Evolutionary conservation across 2,329 filamentous ascomycete species (phyloP), one percentile per base, ranked within the genome.

Genomic region (Paracoccidioides brasiliensis): DNA sequence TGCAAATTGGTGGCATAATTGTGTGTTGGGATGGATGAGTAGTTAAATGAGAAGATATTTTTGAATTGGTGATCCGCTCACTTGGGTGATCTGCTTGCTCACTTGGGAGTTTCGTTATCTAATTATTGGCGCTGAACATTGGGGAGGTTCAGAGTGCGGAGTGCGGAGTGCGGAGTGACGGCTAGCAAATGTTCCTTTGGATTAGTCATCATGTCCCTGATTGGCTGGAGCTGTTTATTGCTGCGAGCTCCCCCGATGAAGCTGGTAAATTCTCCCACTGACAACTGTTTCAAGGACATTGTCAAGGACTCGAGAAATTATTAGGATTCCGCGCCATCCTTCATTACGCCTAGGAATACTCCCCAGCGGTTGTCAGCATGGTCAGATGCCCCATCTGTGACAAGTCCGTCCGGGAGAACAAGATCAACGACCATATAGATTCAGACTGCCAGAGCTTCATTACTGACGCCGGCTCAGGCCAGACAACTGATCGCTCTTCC

Each of bases 401-500:
- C 66, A 84, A 84, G 64, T 74, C 77, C 56, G 88, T 93, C 64
- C 84, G 81, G 61, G 74, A 84, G 61, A 74, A 75, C 65, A 80
- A 85, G 62, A 97, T 97, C 76, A 97, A 97, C 72, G 78, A 79
- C 62, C 91, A 97, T 70, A 82, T 97, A 67, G 93, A 97, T 73
- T 91, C 88, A 35, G 80, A 80, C 60, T 97, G 91, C 74, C 71
- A 80, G 58, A 77, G 75, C 40, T 84, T 84, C 67, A 69, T 93
- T 22, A 22, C 22, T 59, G 74, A 85, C 15, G 61, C 70, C 3
- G 61, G 70, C 66, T 64, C 69, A 57, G 64, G 65, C 55, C 80
- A 83, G 57, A 66, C 22, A 22, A 22, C 74, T 62, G 65, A 69
- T 37, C 60, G 58, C 35, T 52, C 55, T 43, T 33, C 66, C 60